These are phyloP conservation scores for Lactarius indigo DNA, from an alignment of 768 basidiomycete species.

Conservation along the genomic window DNA sequence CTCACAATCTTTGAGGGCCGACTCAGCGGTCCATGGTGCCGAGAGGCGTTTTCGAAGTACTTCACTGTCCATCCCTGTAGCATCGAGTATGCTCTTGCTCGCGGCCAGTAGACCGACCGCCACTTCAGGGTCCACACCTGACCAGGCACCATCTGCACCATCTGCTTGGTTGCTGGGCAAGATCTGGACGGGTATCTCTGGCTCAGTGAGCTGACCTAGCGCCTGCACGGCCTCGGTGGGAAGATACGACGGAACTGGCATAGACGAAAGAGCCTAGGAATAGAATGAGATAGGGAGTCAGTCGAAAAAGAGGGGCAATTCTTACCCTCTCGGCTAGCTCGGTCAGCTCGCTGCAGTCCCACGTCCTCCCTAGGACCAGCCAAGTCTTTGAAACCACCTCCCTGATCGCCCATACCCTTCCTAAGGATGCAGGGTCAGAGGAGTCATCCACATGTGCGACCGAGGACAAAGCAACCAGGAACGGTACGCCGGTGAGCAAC, in stretches of 20 bases:
- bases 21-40: constrained; percentile 63
- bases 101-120: constrained; percentile 11
- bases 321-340: constrained; percentile 55
- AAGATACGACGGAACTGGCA: constrained; percentile 14
- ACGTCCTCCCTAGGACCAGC: constrained; percentile 64
- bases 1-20: constrained; percentile 75
- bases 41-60: constrained; percentile 22
- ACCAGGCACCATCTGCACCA: constrained; percentile 7
- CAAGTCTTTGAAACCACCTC: constrained; percentile 64
- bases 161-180: constrained; percentile 1
- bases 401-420: constrained; percentile 52
- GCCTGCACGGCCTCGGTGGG: constrained; percentile 11
- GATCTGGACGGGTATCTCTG: constrained; percentile 16
- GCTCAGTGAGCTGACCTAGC: constrained; percentile 9
- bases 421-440: constrained; percentile 37
- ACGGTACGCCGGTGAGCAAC: constrained; percentile 74
- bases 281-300: not conserved
- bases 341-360: constrained; percentile 58
- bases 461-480: constrained; percentile 73
- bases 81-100: constrained; percentile 18
- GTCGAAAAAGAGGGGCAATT: not conserved
- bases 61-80: constrained; percentile 22
- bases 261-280: constrained; percentile 16
- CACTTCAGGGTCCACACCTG: constrained; percentile 13
- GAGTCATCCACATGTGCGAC: constrained; percentile 44